A percentile compares a stretch with the other conserved stretches of the same genome.
Evolutionary conservation across 2,329 filamentous ascomycete species (phyloP).

Genomic region (Thermothelomyces thermophilus): DNA sequence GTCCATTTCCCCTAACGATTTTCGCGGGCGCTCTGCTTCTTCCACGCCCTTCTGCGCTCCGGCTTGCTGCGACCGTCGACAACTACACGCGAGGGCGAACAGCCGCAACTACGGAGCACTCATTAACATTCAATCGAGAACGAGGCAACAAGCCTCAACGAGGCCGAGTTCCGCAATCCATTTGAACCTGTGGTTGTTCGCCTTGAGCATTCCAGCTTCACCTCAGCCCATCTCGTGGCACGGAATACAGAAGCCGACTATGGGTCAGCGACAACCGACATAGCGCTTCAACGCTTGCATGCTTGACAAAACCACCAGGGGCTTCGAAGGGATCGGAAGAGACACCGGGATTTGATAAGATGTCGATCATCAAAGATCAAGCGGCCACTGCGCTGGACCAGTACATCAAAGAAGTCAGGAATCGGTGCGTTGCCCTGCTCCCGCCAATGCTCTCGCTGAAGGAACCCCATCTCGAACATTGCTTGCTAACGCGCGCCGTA

Average conservation of each 20-base stretch:
- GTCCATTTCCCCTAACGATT: too few species aligned
- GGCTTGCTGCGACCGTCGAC: background rate
- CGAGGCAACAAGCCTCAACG: background rate
- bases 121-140: background rate
- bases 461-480: background rate
- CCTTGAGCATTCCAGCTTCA: background rate
- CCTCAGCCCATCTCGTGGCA: background rate
- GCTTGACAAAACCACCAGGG: slow-evolving; percentile 20
- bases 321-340: slow-evolving; percentile 6
- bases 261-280: slow-evolving; percentile 22
- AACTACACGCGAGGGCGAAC: background rate
- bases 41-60: background rate
- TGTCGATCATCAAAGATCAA: slow-evolving; percentile 37
- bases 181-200: too few species aligned
- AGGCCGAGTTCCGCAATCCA: background rate
- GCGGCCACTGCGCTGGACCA: slow-evolving; percentile 50
- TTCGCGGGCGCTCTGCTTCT: too few species aligned
- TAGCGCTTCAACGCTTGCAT: slow-evolving; percentile 18
- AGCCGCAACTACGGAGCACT: too few species aligned
- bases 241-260: slow-evolving; percentile 18
- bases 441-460: background rate
- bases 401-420: slow-evolving; percentile 49
- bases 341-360: slow-evolving; percentile 15
- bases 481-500: slow-evolving; percentile 3
- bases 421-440: slow-evolving; percentile 38